Conservation (phyloP, 108 stramenopile genomes). For the Cyclotella cryptica region DNA sequence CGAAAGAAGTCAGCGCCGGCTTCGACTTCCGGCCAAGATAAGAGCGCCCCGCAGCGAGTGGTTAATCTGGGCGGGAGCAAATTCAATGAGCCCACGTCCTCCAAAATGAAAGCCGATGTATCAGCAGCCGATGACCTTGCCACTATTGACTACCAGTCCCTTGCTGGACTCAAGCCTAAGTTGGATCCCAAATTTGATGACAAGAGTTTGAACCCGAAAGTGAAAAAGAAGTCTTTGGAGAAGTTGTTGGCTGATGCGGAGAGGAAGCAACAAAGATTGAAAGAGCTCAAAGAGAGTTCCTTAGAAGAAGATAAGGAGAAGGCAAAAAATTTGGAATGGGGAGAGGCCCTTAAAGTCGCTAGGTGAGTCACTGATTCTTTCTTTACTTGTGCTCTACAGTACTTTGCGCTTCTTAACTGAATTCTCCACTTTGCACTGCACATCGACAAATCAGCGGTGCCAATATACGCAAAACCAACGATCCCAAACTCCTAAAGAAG, state of each 20-base stretch:
- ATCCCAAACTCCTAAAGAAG: constrained; percentile 86
- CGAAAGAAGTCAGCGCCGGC: constrained; percentile 55
- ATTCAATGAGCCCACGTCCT: constrained; percentile 32
- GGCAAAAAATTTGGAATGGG: constrained; percentile 79
- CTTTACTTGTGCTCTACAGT: not conserved
- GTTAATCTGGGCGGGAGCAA: constrained; percentile 50
- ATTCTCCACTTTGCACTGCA: too few species aligned
- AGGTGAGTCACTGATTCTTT: constrained; percentile 36
- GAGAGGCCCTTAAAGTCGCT: constrained; percentile 77
- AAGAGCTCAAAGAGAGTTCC: constrained; percentile 70
- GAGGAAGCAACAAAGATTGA: constrained; percentile 71
- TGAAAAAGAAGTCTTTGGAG: constrained; percentile 83
- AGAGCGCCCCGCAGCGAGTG: constrained; percentile 28
- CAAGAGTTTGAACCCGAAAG: constrained; percentile 69
- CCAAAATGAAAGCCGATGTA: constrained; percentile 29
- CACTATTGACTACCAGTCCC: constrained; percentile 76
- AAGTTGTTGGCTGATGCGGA: constrained; percentile 88
- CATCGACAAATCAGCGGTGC: constrained; percentile 14
- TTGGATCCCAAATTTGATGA: constrained; percentile 56
- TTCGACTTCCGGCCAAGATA: constrained; percentile 32
- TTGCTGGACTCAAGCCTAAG: constrained; percentile 74
- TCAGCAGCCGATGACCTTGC: constrained; percentile 66
- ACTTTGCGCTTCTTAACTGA: too few species aligned
- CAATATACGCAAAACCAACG: constrained; percentile 77
- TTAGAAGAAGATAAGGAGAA: constrained; percentile 74